Evolutionary conservation across 2,329 filamentous ascomycete species (phyloP).

Genomic region (Apiospora pterosperma): DNA sequence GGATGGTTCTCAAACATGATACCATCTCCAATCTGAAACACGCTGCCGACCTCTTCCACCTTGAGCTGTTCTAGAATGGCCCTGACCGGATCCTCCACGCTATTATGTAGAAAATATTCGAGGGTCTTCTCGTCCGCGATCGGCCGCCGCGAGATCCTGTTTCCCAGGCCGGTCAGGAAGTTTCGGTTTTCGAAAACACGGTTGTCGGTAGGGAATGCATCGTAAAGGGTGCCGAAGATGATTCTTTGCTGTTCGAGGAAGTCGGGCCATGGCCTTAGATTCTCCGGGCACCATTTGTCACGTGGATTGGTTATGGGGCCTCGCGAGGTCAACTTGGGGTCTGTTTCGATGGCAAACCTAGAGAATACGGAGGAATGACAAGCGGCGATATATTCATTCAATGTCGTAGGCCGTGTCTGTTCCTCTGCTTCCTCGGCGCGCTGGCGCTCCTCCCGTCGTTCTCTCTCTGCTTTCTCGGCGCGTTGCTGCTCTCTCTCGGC

Average conservation of each 20-base stretch:
- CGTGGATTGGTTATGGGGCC: conserved; percentile 26
- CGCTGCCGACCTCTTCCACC: conserved; percentile 14
- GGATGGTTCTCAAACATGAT: conserved; percentile 30
- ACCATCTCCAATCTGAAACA: conserved; percentile 23
- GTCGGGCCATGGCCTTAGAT: conserved; percentile 24
- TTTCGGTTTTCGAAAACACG: conserved; percentile 22
- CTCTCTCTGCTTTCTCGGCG: background rate
- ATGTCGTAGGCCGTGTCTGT: conserved; percentile 21
- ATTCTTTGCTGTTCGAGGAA: conserved; percentile 23
- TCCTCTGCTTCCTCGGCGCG: conserved; percentile 12
- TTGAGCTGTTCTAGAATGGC: conserved; percentile 26
- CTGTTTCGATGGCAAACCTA: conserved; percentile 20
- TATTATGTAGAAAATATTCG: conserved; percentile 24
- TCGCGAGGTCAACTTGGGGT: conserved; percentile 20
- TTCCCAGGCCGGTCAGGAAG: conserved; percentile 20
- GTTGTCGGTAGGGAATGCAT: conserved; percentile 14
- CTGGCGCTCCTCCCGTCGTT: background rate
- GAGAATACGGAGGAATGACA: conserved; percentile 24
- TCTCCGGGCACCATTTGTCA: conserved; percentile 24
- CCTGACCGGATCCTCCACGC: conserved; percentile 27
- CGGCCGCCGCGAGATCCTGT: conserved; percentile 13
- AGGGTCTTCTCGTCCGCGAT: conserved; percentile 26
- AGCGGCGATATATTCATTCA: conserved; percentile 27
- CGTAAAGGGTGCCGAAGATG: conserved; percentile 20
- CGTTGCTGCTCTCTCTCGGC: background rate